Evolutionary conservation across 208 protist species (phyloP).

Genomic region (Acanthamoeba divionensis): DNA sequence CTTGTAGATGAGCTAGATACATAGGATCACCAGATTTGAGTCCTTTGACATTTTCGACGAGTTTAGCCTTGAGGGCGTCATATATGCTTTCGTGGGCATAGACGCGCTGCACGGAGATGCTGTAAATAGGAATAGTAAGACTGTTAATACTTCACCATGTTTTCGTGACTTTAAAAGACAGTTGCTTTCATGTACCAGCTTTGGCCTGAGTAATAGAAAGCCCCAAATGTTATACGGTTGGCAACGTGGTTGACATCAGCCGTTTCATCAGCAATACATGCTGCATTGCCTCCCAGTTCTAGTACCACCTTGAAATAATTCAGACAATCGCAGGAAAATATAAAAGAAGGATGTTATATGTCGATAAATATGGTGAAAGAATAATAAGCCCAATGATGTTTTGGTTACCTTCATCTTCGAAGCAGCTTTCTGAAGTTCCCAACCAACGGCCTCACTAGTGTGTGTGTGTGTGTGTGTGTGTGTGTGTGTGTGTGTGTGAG

Average conservation of each 20-base stretch:
- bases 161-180: neutral
- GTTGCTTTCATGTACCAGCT: neutral
- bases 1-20: neutral
- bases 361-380: too few species aligned
- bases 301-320: slow-evolving; percentile 62
- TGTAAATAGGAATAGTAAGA: neutral
- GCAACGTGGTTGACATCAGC: slow-evolving; percentile 37
- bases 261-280: slow-evolving; percentile 62
- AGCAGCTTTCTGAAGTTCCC: neutral
- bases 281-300: slow-evolving; percentile 60
- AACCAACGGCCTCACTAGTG: slow-evolving; percentile 16
- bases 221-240: slow-evolving; percentile 64
- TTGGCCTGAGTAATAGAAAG: slow-evolving; percentile 67
- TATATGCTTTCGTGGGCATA: slow-evolving; percentile 65
- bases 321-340: too few species aligned
- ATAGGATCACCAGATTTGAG: slow-evolving; percentile 39
- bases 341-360: too few species aligned
- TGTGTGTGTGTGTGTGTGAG: neutral
- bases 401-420: neutral
- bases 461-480: neutral
- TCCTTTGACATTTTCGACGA: slow-evolving; percentile 18
- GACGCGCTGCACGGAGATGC: slow-evolving; percentile 58
- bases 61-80: slow-evolving; percentile 51
- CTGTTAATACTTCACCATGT: neutral
- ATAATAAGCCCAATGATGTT: too few species aligned